Evolutionary conservation across 2,329 filamentous ascomycete species (phyloP).

Genomic region (Hypoxylon sp.): DNA sequence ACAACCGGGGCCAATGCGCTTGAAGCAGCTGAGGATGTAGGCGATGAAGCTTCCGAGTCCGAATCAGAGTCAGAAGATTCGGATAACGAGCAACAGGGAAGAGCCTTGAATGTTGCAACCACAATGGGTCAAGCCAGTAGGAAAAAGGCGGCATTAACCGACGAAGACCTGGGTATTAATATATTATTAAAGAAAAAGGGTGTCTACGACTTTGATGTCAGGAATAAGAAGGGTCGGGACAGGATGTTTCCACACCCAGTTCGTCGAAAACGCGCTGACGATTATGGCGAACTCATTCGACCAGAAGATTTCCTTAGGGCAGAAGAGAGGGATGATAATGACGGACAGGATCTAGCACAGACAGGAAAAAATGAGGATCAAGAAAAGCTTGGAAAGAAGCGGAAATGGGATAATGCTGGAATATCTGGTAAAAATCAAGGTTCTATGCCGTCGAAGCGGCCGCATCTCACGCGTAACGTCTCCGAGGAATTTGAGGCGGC

Average conservation of each 20-base stretch:
- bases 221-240: constrained; percentile 91
- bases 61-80: constrained; percentile 90
- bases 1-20: constrained; percentile 76
- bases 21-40: constrained; percentile 79
- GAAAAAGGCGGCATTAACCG: constrained; percentile 87
- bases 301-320: constrained; percentile 94
- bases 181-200: constrained; percentile 89
- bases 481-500: constrained; percentile 65
- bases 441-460: constrained; percentile 71
- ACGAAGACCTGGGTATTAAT: constrained; percentile 93
- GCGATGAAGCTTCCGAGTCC: constrained; percentile 88
- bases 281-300: constrained; percentile 94
- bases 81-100: constrained; percentile 90
- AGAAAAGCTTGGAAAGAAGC: constrained; percentile 86
- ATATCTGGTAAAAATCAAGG: constrained; percentile 60
- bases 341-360: constrained; percentile 73
- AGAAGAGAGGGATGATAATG: constrained; percentile 86
- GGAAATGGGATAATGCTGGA: constrained; percentile 86
- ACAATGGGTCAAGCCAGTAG: constrained; percentile 86
- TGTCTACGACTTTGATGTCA: constrained; percentile 93
- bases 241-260: constrained; percentile 91
- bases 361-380: constrained; percentile 66
- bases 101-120: constrained; percentile 89
- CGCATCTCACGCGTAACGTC: constrained; percentile 62
- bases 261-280: constrained; percentile 83